Percentiles rank a stretch among this genome's conserved stretches.
phyloP scores from a whole-genome alignment of 257 asterid genomes.

The Forsythia suspensa region DNA sequence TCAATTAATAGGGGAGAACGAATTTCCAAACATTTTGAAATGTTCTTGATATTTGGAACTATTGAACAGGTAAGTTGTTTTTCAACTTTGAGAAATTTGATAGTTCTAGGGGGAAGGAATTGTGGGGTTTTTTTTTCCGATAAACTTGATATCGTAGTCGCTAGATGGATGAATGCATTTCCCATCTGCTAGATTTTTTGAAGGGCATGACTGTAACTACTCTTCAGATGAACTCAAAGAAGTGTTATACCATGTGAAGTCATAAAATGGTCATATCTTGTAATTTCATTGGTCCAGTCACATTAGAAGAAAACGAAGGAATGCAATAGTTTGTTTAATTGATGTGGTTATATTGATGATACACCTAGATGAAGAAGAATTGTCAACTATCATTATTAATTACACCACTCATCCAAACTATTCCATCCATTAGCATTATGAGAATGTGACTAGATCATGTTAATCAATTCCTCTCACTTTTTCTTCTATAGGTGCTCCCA shows the following conservation, averaged over 20 bases:
- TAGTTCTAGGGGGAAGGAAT: background rate
- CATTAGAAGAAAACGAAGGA: background rate
- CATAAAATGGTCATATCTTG: background rate
- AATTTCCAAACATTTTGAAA: background rate
- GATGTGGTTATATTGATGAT: background rate
- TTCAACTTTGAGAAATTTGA: too few species aligned
- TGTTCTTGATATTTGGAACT: background rate
- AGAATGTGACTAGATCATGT: too few species aligned
- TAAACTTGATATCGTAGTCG: too few species aligned
- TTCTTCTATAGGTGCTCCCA: background rate
- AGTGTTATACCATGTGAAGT: background rate
- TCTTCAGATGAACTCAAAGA: background rate
- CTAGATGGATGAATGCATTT: too few species aligned
- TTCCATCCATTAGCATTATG: too few species aligned
- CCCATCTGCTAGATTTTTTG: background rate
- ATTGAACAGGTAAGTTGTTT: too few species aligned
- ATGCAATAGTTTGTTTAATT: background rate
- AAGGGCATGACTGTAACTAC: background rate
- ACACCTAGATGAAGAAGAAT: background rate
- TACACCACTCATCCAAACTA: background rate
- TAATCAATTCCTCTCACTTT: background rate
- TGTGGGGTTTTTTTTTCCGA: too few species aligned
- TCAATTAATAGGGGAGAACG: background rate
- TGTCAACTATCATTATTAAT: too few species aligned
- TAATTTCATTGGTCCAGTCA: background rate